Base-by-base conservation (phyloP, 208 protist species). In the Trypanosomatidae sp. region DNA sequence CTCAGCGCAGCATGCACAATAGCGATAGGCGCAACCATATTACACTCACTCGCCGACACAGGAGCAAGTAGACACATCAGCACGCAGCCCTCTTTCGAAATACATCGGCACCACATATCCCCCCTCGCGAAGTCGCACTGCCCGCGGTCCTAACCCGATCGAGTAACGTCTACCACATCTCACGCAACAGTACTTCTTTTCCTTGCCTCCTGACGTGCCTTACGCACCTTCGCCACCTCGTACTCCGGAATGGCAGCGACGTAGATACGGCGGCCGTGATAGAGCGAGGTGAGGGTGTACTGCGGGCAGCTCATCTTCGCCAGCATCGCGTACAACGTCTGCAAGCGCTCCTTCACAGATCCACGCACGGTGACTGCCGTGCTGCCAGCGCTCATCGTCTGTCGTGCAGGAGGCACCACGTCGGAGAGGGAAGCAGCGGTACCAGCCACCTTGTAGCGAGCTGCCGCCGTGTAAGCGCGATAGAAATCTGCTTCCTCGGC, bases 241-340 rank as follows among this genome's bases (percentile, higher is more conserved):
- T 89, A 84, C 66, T 97, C 92, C 0, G 92, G 90, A 46, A 97
- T 94, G 13, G 77, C 83, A 10, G 86, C 92, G 2, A 94, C 87
- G 79, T 84, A 92, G 62, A 93, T 74, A 28, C 80, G 81, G 0
- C 89, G 82, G 5, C 83, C 82, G 43, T 92, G 86, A 66, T 85
- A 87, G 7, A 95, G 83, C 28, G 84, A 86, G 22, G 88, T 75
- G 13, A 97, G 77, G 33, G 92, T 97, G 84, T 95, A 97, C 72
- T 95, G 92, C 46, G 90, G 88, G 69, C 84, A 86, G 66, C 81
- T 80, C 90, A 97, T 95, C 69, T 92, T 83, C 17, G 70, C 59
- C n/a, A 97, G 76, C 82, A 95, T 89, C 17, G n/a, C 62, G 4
- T 80, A 79, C 49, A 94, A 68, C 59, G 76, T 76, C 13, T 81